These are phyloP conservation scores for Microdochium trichocladiopsis DNA, from an alignment of 2,329 filamentous ascomycete genomes.

Conservation along the genomic window DNA sequence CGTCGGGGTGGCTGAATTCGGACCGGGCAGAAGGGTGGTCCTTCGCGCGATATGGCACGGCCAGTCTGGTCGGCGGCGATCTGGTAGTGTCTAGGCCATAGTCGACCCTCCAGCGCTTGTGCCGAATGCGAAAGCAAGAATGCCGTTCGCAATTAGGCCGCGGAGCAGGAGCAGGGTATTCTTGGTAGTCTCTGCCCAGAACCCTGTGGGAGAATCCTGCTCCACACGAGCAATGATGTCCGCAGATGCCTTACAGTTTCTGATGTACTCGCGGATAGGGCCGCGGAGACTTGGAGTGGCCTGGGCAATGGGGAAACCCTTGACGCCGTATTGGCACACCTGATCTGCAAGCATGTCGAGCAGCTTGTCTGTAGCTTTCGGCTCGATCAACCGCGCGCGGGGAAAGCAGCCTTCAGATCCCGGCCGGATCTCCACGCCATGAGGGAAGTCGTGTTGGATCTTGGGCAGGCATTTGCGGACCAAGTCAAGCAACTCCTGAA, in stretches of 20 bases:
- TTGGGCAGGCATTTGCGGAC: slow-evolving; percentile 22
- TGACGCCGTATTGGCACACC: slow-evolving; percentile 34
- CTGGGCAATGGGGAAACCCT: slow-evolving; percentile 31
- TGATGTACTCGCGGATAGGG: slow-evolving; percentile 36
- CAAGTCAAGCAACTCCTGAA: slow-evolving; percentile 44
- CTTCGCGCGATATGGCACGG: slow-evolving; percentile 54
- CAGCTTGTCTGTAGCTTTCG: slow-evolving; percentile 19
- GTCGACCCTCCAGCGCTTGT: slow-evolving; percentile 59
- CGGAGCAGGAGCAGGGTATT: slow-evolving; percentile 38
- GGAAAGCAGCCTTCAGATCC: slow-evolving; percentile 32
- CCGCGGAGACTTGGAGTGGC: slow-evolving; percentile 20
- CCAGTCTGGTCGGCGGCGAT: slow-evolving; percentile 34
- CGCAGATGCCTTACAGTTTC: slow-evolving; percentile 17
- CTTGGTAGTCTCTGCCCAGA: slow-evolving; percentile 27
- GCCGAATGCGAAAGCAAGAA: slow-evolving; percentile 45
- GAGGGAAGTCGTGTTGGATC: slow-evolving; percentile 21
- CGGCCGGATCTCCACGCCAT: slow-evolving; percentile 33
- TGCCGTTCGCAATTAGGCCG: slow-evolving; percentile 46
- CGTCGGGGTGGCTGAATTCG: slow-evolving; percentile 57
- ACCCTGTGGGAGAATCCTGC: slow-evolving; percentile 11
- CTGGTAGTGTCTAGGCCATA: slow-evolving; percentile 47
- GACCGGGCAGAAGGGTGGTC: slow-evolving; percentile 46
- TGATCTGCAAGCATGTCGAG: slow-evolving; percentile 23
- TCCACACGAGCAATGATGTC: slow-evolving; percentile 28
- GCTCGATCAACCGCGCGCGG: slow-evolving; percentile 36